Base-by-base conservation (phyloP, 768 basidiomycete genomes). In the Candolleomyces eurysporus region DNA sequence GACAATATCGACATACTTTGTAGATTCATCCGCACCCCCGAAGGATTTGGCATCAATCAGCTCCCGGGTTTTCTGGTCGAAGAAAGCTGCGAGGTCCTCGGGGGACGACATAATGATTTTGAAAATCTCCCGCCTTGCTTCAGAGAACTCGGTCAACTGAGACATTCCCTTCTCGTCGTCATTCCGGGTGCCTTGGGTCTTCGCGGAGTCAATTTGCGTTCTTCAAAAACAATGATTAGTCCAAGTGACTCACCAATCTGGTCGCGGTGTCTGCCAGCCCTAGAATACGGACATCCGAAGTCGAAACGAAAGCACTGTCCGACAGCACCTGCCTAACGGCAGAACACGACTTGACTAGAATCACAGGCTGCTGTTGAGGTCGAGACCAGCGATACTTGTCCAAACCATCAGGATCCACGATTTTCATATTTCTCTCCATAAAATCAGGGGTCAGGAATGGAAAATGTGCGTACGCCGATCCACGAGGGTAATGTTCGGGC, bases 391-490 rank as follows among this genome's bases (percentile, higher is more conserved):
- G 73, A 66, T 92, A 92, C 64, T 84, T 77, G 2, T 71, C 63
- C 46, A 74, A 58, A 17, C 26, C n/a, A 10, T 65, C 57, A 60
- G 70, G 54, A 14, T 71, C 65, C n/a, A 61, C 69, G 52, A 76
- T 68, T 49, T 60, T 61, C 61, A 89, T 67, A 51, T 71, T 67
- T 2, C 72, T 63, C 63, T 80, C 69, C 78, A 87, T 81, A 60
- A 64, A 73, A 17, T 68, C 68, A 36, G 92, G 91, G 4, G 82
- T 83, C 67, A 89, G 68, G 81, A 95, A 89, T 10, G 93, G 92
- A 82, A 94, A 94, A 68, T 89, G 87, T 1, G 85, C 90, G 66
- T 91, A 91, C 3, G 80, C 79, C 11, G 86, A 89, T 16, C 82
- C 79, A 22, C 79, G 74, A 11, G 85, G 83, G 71, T 89, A 94